Percentiles rank a stretch among this genome's conserved stretches.
phyloP scores from a whole-genome alignment of 106 monocot species.

The Apostasia ramifera region DNA sequence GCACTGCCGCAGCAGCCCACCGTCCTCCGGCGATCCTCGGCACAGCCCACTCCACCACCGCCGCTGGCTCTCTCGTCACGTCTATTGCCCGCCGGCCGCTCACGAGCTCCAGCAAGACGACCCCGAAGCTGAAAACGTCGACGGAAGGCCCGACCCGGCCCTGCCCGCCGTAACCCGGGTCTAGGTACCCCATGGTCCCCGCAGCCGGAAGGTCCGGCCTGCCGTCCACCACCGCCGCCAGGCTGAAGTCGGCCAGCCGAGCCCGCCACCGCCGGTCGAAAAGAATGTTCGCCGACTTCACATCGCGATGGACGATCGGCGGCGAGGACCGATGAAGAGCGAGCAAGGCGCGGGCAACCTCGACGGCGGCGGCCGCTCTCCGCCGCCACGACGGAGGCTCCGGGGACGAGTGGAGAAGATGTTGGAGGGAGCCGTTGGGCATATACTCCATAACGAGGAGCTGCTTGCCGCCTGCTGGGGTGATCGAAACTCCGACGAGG shows the following conservation, averaged over 20 bases:
- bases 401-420: slow-evolving; percentile 45
- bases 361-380: slow-evolving; percentile 33
- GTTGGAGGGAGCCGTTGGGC: slow-evolving; percentile 72
- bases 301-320: slow-evolving; percentile 68
- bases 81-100: slow-evolving; percentile 60
- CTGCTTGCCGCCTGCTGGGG: neutral
- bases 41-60: slow-evolving; percentile 51
- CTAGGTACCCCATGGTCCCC: slow-evolving; percentile 84
- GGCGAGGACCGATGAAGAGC: slow-evolving; percentile 43
- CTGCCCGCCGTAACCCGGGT: slow-evolving; percentile 55
- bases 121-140: slow-evolving; percentile 92
- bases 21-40: slow-evolving; percentile 24
- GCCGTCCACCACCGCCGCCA: slow-evolving; percentile 30
- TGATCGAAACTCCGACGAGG: slow-evolving; percentile 29
- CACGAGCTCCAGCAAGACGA: slow-evolving; percentile 68
- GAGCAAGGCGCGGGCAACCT: slow-evolving; percentile 50
- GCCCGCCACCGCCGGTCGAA: slow-evolving; percentile 44
- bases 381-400: slow-evolving; percentile 32
- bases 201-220: slow-evolving; percentile 25
- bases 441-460: slow-evolving; percentile 80
- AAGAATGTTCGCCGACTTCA: slow-evolving; percentile 76
- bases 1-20: slow-evolving; percentile 26
- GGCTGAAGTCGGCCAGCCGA: slow-evolving; percentile 75
- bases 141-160: slow-evolving; percentile 33
- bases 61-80: slow-evolving; percentile 26